Base-by-base conservation (phyloP, 768 basidiomycete species). In the Amanita rubescens region DNA sequence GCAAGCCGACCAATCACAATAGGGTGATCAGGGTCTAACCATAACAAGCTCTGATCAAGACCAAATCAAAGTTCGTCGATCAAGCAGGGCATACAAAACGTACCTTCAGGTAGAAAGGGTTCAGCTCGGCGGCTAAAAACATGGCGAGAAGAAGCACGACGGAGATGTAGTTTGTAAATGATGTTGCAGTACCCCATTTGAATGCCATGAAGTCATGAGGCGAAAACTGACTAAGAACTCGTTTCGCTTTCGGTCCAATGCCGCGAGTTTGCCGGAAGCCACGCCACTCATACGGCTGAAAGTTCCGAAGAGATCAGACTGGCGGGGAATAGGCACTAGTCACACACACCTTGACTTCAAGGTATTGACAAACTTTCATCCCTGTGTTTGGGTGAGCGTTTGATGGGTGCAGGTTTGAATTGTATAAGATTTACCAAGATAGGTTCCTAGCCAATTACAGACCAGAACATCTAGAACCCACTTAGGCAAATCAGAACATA, bases 1-100 rank as follows among this genome's bases (percentile, higher is more conserved):
- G 80, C 82, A 9, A 93, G 77, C 27, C 81, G 72, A 57, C 80
- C 70, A 55, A 91, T 87, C 47, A 93, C 76, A 58, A 93, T 81
- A 10, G 90, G 90, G 65, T 93, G 90, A 66, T 90, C 85, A 33
- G 90, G 91, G 63, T 92, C 89, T 84, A 93, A 86, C 90, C 90
- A 92, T 34, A 93, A 73, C 60, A 69, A 69, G 67, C 77, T 81
- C 75, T 73, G 61, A 19, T 35, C 20, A 27, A 24, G 25, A 54
- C 38, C 45, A 19, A 17, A 46, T 35, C 43, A 51, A 54, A 50
- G 54, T 43, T 14, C 19, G 45, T 38, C 35, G 32, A 57, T 30
- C 34, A 44, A 41, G 52, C 39, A 41, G 25, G 27, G 54, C 53
- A 50, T 52, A 15, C 27, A 37, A 51, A 57, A 60, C 69, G 55